Conservation (phyloP, 805 yeast genomes). For the Ogataea sp. region DNA sequence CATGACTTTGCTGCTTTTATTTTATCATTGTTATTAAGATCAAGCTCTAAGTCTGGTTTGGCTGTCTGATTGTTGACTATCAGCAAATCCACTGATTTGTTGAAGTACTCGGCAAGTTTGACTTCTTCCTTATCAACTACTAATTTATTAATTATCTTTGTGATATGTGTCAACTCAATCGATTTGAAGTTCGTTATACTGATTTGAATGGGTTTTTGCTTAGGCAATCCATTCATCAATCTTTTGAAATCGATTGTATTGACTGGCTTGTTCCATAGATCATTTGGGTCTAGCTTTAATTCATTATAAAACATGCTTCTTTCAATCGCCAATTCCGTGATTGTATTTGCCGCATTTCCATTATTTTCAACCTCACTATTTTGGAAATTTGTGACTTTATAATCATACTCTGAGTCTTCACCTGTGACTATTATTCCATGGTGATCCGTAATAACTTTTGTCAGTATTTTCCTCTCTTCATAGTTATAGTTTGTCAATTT, state of each 20-base stretch:
- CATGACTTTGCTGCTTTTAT: slow-evolving; percentile 15
- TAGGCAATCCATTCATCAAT: too few relatives aligned
- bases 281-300: slow-evolving; percentile 7
- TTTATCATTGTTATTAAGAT: slow-evolving; percentile 9
- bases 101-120: too few relatives aligned
- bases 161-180: slow-evolving; percentile 22
- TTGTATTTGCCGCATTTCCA: background rate
- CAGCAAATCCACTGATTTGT: slow-evolving; percentile 44
- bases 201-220: too few relatives aligned
- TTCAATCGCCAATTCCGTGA: slow-evolving; percentile 24
- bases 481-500: slow-evolving; percentile 11
- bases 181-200: slow-evolving; percentile 24
- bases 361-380: background rate
- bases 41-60: slow-evolving; percentile 4
- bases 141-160: slow-evolving; percentile 50
- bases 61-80: slow-evolving; percentile 24
- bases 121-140: slow-evolving; percentile 34
- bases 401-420: slow-evolving; percentile 1
- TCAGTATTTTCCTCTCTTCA: slow-evolving; percentile 11
- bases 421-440: slow-evolving; percentile 10
- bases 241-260: background rate
- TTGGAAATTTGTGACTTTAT: slow-evolving; percentile 15
- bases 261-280: slow-evolving; percentile 18
- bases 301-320: slow-evolving; percentile 17
- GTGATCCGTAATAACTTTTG: slow-evolving; percentile 16